phyloP scores from a whole-genome alignment of 2,329 filamentous ascomycete species.

The Aspergillus sp. region DNA sequence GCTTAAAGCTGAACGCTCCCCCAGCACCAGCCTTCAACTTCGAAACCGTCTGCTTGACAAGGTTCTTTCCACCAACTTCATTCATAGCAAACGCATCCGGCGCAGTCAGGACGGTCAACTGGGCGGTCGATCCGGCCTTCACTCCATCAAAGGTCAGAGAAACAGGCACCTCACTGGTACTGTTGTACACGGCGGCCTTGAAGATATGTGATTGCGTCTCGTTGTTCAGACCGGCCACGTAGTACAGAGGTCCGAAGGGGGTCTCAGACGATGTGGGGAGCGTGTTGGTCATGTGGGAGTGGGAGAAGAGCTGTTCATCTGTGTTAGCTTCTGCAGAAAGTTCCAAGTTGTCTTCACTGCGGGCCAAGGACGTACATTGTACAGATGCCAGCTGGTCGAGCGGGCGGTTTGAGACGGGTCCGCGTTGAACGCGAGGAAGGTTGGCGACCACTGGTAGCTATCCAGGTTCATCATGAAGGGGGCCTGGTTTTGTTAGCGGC shows the following conservation, averaged over 20 bases:
- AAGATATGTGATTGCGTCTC: constrained; percentile 38
- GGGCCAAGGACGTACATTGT: constrained; percentile 24
- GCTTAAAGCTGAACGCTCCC: constrained; percentile 24
- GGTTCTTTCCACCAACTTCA: constrained; percentile 23
- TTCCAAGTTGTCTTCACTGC: constrained; percentile 5
- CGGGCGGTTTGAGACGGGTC: constrained; percentile 26
- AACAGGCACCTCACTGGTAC: constrained; percentile 37
- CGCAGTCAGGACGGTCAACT: constrained; percentile 44
- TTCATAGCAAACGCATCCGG: constrained; percentile 30
- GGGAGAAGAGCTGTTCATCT: constrained; percentile 38
- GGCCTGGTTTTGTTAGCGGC: constrained; percentile 15
- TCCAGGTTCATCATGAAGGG: constrained; percentile 28
- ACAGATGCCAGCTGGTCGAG: constrained; percentile 29
- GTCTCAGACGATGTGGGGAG: constrained; percentile 40
- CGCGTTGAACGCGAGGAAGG: constrained; percentile 29
- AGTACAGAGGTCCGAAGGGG: constrained; percentile 44
- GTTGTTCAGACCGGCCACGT: constrained; percentile 42
- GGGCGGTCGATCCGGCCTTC: constrained; percentile 26
- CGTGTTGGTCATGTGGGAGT: constrained; percentile 45
- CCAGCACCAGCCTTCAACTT: constrained; percentile 22
- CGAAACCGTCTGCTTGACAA: constrained; percentile 18
- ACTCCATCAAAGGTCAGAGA: constrained; percentile 37
- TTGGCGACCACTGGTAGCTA: constrained; percentile 28
- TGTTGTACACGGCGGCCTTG: constrained; percentile 51
- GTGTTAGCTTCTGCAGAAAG: constrained; percentile 22